phyloP scores from a whole-genome alignment of 305 asterid species.

The Fraxinus dipetala region DNA sequence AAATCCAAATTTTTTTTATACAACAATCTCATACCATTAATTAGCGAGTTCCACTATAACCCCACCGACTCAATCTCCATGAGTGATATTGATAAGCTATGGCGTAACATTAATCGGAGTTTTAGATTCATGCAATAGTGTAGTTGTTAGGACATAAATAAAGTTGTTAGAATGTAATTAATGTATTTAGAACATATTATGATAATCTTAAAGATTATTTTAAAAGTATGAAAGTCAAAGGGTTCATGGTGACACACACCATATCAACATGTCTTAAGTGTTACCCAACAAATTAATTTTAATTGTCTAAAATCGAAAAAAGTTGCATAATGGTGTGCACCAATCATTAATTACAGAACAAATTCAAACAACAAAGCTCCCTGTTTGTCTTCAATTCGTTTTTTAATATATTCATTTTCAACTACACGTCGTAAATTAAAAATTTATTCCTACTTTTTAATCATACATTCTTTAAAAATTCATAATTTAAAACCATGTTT shows the following conservation, averaged over 20 bases:
- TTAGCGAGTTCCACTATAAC: not conserved
- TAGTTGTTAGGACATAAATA: not conserved
- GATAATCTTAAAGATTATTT: not conserved
- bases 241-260: not conserved
- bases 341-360: not conserved
- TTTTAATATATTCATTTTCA: no score
- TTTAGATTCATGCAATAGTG: not conserved
- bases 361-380: no score
- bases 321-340: not conserved
- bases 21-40: not conserved
- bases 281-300: not conserved
- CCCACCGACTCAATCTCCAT: not conserved
- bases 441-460: no score
- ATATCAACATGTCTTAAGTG: not conserved
- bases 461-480: no score
- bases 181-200: not conserved
- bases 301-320: not conserved
- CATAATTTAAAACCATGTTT: no score
- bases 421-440: no score
- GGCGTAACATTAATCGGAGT: not conserved
- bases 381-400: no score
- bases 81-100: not conserved
- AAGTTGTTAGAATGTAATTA: not conserved
- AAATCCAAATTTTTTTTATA: not conserved
- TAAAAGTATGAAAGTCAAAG: not conserved